Evolutionary conservation across 2,329 filamentous ascomycete species (phyloP).

Genomic region (Penicillium sp.): DNA sequence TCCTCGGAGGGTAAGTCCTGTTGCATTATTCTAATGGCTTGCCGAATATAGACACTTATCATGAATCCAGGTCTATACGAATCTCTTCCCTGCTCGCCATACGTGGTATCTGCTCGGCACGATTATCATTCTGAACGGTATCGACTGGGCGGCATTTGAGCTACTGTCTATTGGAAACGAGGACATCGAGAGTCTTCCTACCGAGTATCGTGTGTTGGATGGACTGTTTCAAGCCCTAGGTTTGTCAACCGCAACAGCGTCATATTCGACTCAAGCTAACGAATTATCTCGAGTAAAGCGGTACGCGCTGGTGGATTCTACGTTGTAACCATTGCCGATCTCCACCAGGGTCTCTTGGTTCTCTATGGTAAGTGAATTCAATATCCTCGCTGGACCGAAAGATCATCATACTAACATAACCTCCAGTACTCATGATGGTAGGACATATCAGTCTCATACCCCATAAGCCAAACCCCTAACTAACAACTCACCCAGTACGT

Average conservation of each 20-base stretch:
- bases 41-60: conserved; percentile 4
- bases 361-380: conserved; percentile 21
- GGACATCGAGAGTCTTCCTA: conserved; percentile 45
- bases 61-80: conserved; percentile 26
- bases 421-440: conserved; percentile 34
- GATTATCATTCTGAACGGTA: conserved; percentile 51
- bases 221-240: conserved; percentile 57
- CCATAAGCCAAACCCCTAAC: background rate
- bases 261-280: background rate
- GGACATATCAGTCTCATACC: background rate
- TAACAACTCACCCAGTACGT: conserved; percentile 24
- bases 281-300: conserved; percentile 10
- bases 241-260: background rate
- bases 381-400: background rate
- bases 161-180: conserved; percentile 57
- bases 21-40: background rate
- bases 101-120: conserved; percentile 61
- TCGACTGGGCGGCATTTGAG: conserved; percentile 59
- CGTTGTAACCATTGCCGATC: conserved; percentile 51
- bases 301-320: conserved; percentile 60
- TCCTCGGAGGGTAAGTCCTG: conserved; percentile 24
- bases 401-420: conserved; percentile 7
- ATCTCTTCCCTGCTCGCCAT: conserved; percentile 53
- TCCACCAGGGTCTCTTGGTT: conserved; percentile 38
- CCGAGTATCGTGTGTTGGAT: conserved; percentile 50